phyloP scores from a whole-genome alignment of 805 yeast species.

The Ogataea corticis region DNA sequence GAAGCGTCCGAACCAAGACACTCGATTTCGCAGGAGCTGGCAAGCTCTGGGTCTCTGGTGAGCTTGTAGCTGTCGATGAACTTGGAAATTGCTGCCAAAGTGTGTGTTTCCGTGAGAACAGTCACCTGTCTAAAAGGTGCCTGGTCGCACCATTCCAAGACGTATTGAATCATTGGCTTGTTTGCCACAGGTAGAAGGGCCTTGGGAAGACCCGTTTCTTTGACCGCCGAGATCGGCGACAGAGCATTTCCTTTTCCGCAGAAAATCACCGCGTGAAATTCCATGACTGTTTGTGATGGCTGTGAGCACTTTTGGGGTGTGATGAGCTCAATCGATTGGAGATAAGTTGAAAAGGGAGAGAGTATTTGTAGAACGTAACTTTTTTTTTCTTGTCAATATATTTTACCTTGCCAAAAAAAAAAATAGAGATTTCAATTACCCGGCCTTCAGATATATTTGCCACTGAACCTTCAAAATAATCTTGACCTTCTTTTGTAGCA shows the following conservation, averaged over 20 bases:
- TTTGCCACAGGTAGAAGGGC: conserved; percentile 90
- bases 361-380: neutral
- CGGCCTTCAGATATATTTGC: conserved; percentile 1
- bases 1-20: conserved; percentile 47
- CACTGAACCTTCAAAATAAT: conserved; percentile 6
- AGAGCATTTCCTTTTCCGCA: conserved; percentile 83
- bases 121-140: conserved; percentile 76
- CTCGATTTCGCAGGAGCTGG: conserved; percentile 38
- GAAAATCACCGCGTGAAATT: conserved; percentile 85
- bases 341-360: neutral
- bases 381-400: neutral
- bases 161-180: conserved; percentile 83
- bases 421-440: neutral
- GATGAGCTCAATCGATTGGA: neutral
- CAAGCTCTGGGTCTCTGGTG: conserved; percentile 38
- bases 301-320: neutral
- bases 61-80: conserved; percentile 50
- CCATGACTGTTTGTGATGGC: conserved; percentile 50
- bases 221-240: conserved; percentile 65
- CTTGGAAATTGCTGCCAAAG: conserved; percentile 45
- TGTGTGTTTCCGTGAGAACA: conserved; percentile 52
- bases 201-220: conserved; percentile 71
- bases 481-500: neutral
- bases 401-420: neutral
- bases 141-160: conserved; percentile 88